Evolutionary conservation across 352 stramenopile genomes (phyloP).

Genomic region (Phytophthora parvispora): DNA sequence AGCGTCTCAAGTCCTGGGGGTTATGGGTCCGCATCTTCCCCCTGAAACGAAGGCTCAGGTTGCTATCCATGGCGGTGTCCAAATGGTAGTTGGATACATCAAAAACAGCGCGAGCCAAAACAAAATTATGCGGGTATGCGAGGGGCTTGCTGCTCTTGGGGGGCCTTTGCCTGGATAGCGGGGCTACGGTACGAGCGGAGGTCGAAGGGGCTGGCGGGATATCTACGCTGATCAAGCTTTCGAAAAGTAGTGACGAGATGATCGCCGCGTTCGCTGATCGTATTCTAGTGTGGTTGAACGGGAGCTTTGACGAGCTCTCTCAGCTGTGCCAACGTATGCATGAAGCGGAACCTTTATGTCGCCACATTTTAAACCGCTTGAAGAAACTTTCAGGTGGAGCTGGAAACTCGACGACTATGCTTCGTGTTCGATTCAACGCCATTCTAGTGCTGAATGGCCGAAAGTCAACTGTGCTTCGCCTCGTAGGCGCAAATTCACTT

Average conservation of each 20-base stretch:
- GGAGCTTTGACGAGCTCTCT: not conserved
- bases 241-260: not conserved
- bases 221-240: not conserved
- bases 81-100: not conserved
- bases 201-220: not conserved
- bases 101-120: not conserved
- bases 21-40: not conserved
- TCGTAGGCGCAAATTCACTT: not conserved
- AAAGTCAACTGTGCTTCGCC: not conserved
- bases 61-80: not conserved
- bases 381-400: not conserved
- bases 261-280: not conserved
- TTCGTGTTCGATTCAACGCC: not conserved
- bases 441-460: not conserved
- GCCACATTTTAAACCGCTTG: not conserved
- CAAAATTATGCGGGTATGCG: not conserved
- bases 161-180: not conserved
- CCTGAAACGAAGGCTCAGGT: not conserved
- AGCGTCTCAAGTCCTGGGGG: not conserved
- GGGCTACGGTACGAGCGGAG: not conserved
- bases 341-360: not conserved
- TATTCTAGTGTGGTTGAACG: not conserved
- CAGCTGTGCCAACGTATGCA: not conserved
- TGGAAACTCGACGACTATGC: not conserved
- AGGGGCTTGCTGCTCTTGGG: not conserved